These are phyloP conservation scores for Senna tora DNA, from an alignment of 306 rosid genomes.

Conservation along the genomic window DNA sequence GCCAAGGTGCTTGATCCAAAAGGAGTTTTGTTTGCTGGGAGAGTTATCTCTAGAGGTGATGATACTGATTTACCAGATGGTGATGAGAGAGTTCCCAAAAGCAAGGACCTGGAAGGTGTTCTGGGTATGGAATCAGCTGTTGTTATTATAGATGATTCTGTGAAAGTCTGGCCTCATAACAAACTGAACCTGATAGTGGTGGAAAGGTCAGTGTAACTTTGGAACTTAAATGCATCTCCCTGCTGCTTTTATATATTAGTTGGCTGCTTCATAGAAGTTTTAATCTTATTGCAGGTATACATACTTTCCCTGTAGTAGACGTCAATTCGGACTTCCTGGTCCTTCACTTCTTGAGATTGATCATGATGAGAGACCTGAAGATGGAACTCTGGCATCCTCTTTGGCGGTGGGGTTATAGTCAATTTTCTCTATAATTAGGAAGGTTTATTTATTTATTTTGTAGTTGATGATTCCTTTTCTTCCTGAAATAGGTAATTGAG, in stretches of 20 bases:
- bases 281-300: conserved; percentile 67
- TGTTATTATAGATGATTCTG: conserved; percentile 95
- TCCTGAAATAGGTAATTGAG: conserved; percentile 74
- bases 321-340: conserved; percentile 95
- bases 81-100: conserved; percentile 87
- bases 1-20: conserved; percentile 98
- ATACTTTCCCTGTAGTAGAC: conserved; percentile 95
- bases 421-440: conserved; percentile 14
- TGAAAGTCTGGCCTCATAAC: conserved; percentile 99
- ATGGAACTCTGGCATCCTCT: conserved; percentile 89
- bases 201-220: conserved; percentile 68
- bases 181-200: conserved; percentile 95
- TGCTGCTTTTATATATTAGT: conserved; percentile 26
- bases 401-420: conserved; percentile 63
- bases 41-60: conserved; percentile 97
- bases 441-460: conserved; percentile 5
- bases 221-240: conserved; percentile 21
- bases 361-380: conserved; percentile 92
- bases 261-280: conserved; percentile 35
- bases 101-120: conserved; percentile 98
- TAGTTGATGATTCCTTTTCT: conserved; percentile 38
- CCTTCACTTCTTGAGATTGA: conserved; percentile 97
- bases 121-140: conserved; percentile 98
- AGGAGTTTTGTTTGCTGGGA: conserved; percentile 81
- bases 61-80: conserved; percentile 77